phyloP scores from a whole-genome alignment of 257 asterid species.

The Lithospermum erythrorhizon region DNA sequence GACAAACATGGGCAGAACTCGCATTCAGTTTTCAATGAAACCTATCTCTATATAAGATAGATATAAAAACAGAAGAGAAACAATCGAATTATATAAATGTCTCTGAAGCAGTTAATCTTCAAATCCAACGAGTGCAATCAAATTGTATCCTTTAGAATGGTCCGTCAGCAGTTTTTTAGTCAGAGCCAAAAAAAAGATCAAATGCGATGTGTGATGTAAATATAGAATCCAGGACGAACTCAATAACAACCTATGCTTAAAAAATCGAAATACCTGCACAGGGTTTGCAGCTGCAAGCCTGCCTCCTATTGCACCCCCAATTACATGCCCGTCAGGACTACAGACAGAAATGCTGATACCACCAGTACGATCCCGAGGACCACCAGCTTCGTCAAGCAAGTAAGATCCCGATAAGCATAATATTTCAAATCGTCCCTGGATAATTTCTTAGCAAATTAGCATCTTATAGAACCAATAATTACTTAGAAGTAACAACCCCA shows the following conservation, averaged over 20 bases:
- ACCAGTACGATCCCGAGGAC: slow-evolving; percentile 48
- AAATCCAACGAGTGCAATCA: background rate
- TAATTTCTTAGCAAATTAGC: background rate
- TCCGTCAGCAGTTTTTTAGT: background rate
- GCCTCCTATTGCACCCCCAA: slow-evolving; percentile 71
- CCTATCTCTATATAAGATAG: background rate
- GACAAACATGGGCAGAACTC: background rate
- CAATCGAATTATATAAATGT: too few relatives aligned
- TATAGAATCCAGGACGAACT: background rate
- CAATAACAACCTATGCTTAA: background rate
- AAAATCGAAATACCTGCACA: slow-evolving; percentile 34
- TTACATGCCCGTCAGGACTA: slow-evolving; percentile 57
- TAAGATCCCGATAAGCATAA: slow-evolving; percentile 56
- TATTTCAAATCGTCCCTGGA: slow-evolving; percentile 61
- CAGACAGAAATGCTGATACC: slow-evolving; percentile 58
- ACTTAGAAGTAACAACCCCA: background rate
- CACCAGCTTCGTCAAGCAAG: slow-evolving; percentile 52
- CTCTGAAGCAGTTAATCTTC: too few relatives aligned
- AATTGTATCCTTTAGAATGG: background rate
- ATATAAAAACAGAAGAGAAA: too few relatives aligned
- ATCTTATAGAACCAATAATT: background rate
- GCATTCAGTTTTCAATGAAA: background rate
- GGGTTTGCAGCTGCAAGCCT: slow-evolving; percentile 44
- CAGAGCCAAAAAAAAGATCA: background rate
- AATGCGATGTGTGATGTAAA: background rate